Evolutionary conservation across 768 basidiomycete genomes (phyloP).

Genomic region (Tulasnella sp.): DNA sequence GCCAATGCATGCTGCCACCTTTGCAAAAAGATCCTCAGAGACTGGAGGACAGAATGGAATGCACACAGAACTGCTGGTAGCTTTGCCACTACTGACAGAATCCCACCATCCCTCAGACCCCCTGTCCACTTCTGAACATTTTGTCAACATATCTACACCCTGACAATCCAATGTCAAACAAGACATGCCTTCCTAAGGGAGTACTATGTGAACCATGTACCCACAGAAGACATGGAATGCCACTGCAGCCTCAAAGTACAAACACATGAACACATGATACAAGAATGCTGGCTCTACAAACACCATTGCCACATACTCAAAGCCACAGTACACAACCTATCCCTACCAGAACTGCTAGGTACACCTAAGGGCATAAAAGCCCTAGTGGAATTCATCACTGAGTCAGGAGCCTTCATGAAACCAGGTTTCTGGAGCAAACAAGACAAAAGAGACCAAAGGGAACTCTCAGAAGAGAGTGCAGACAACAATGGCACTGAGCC

Average conservation of each 20-base stretch:
- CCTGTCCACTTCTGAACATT: not conserved
- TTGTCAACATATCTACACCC: not conserved
- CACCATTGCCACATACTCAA: not conserved
- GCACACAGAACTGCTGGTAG: too few species aligned
- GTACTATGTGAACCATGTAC: not conserved
- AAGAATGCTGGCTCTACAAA: not conserved
- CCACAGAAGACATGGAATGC: not conserved
- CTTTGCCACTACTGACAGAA: not conserved
- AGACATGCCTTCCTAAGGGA: not conserved
- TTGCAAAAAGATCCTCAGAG: too few species aligned
- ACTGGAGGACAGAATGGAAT: too few species aligned
- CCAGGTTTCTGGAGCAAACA: too few species aligned
- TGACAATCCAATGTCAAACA: not conserved
- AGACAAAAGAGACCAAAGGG: too few species aligned
- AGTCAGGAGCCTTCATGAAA: not conserved
- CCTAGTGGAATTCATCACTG: not conserved
- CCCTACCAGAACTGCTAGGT: not conserved
- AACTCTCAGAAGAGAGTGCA: too few species aligned
- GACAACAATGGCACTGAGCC: too few species aligned
- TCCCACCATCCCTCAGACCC: not conserved
- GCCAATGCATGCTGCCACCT: too few species aligned
- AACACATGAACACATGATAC: not conserved
- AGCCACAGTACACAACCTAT: not conserved
- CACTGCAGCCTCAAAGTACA: constrained; percentile 1
- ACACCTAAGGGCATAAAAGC: not conserved